Conservation (phyloP, 1,284 basidiomycete genomes). For the Tilletiopsis washingtonensis region DNA sequence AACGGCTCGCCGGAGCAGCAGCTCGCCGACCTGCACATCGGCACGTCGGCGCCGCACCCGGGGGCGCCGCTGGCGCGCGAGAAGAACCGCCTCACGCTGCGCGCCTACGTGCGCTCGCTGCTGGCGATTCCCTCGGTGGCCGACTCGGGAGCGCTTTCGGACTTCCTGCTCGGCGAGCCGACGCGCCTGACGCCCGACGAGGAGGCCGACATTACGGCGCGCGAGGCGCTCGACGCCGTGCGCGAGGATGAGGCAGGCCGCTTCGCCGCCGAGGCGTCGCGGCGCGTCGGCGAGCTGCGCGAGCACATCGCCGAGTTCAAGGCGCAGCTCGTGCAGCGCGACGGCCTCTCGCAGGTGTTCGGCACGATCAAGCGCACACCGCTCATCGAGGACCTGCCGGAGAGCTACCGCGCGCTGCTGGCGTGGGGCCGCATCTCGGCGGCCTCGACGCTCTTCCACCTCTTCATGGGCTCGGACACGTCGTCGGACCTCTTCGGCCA, state of each 20-base stretch:
- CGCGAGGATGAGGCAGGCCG: constrained; percentile 76
- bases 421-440: constrained; percentile 83
- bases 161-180: constrained; percentile 75
- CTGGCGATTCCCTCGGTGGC: constrained; percentile 64
- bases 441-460: constrained; percentile 93
- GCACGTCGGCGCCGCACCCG: background rate
- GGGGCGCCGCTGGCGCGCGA: constrained; percentile 53
- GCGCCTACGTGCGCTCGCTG: constrained; percentile 78
- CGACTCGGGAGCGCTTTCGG: constrained; percentile 73
- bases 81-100: constrained; percentile 88
- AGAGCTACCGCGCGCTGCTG: constrained; percentile 76
- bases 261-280: constrained; percentile 80
- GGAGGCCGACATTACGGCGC: constrained; percentile 64
- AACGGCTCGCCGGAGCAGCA: background rate
- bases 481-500: constrained; percentile 80
- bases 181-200: constrained; percentile 68
- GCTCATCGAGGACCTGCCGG: constrained; percentile 68
- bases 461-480: constrained; percentile 84
- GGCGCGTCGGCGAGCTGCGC: constrained; percentile 76
- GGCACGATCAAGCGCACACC: constrained; percentile 75
- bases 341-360: constrained; percentile 81
- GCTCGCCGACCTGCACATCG: background rate
- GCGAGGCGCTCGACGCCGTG: constrained; percentile 83
- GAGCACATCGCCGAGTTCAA: constrained; percentile 78
- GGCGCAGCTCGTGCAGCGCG: constrained; percentile 65